Percentiles rank a stretch among this genome's conserved stretches.
Conservation (phyloP, 192 early-diverging fungal genomes). For the Kickxella alabastrina region DNA sequence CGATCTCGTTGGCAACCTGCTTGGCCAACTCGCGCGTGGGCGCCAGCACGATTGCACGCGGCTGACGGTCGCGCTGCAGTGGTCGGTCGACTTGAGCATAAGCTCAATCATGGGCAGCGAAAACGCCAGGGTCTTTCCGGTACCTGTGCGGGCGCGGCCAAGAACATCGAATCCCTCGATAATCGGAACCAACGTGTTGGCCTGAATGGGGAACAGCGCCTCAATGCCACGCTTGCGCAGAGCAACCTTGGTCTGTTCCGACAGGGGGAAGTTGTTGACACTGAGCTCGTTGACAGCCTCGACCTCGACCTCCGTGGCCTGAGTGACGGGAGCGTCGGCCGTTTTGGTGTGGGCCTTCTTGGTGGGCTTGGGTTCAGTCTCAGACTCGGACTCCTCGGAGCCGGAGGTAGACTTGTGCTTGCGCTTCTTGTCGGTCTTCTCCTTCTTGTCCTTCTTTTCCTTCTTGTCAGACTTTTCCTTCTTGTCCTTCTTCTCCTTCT, state of each 20-base stretch:
- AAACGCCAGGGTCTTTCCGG: conserved; percentile 96
- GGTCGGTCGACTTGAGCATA: conserved; percentile 44
- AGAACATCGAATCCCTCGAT: conserved; percentile 77
- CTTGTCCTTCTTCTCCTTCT: too few relatives aligned
- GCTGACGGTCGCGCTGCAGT: conserved; percentile 46
- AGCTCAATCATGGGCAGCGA: conserved; percentile 84
- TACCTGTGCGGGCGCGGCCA: conserved; percentile 95
- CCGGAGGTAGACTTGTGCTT: conserved; percentile 33
- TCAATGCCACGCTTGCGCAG: conserved; percentile 72
- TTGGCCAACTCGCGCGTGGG: conserved; percentile 91
- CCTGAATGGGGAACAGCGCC: conserved; percentile 92
- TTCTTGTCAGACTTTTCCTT: too few relatives aligned
- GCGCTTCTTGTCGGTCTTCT: too few relatives aligned
- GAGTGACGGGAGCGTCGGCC: too few relatives aligned
- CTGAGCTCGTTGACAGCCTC: conserved; percentile 57
- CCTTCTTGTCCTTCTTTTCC: too few relatives aligned
- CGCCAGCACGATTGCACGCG: conserved; percentile 73
- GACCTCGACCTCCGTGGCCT: conserved; percentile 29
- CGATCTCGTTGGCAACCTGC: conserved; percentile 78
- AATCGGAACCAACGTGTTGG: conserved; percentile 69
- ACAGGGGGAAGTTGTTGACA: conserved; percentile 60
- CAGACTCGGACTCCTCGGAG: conserved; percentile 28
- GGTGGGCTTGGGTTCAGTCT: conserved; percentile 36
- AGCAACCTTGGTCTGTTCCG: conserved; percentile 62
- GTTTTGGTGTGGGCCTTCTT: conserved; percentile 52